Base-by-base conservation (phyloP, 2,329 filamentous ascomycete species). In the Monosporascus sp. region DNA sequence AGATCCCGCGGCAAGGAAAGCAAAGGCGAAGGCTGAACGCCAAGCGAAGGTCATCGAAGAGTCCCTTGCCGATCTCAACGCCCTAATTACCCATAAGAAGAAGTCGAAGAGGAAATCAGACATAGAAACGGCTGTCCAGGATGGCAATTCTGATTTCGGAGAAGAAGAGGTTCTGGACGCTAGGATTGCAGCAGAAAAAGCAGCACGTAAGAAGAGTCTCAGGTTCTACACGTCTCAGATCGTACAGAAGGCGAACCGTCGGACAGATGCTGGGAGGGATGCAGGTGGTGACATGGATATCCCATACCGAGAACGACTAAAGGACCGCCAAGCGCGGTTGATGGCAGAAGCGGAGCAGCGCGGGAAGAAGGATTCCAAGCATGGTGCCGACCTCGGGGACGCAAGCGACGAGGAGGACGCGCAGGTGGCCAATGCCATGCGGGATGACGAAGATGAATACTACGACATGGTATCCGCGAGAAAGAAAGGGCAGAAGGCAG, bases 161-260 rank as follows among this genome's bases (percentile, higher is more conserved):
- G 94, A 99, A 64, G 91, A 96, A 68, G 87, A 89, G 17, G 75
- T 78, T 4, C 81, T 97, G 54, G 90, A 91, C 51, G 84, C 85
- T 11, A 81, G 85, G 56, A 85, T 93, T 55, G 87, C 90, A 1
- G 89, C 88, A 43, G 90, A 96, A 64, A 99, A 99, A 73, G 89
- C 87, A 0, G 82, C 84, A 55, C 89, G 89, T 70, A 96, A 94
- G 79, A 96, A 95, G 78, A 90, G 84, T 58, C 81, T 99, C 53
- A 88, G 91, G 57, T 99, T 99, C 78, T 99, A 99, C 80, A 97
- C 95, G 2, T 96, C 92, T 3, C 94, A 99, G 69, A 94, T 99
- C 60, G 88, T 89, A 27, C 93, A 97, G 69, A 97, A 97, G 73
- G 85, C 90, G 52, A 96, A 90, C 74, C 92, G 90, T 68, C 89